Percentiles rank a stretch among this genome's conserved stretches.
phyloP scores from a whole-genome alignment of 2,329 filamentous ascomycete species.

The Pseudopyricularia javanii region DNA sequence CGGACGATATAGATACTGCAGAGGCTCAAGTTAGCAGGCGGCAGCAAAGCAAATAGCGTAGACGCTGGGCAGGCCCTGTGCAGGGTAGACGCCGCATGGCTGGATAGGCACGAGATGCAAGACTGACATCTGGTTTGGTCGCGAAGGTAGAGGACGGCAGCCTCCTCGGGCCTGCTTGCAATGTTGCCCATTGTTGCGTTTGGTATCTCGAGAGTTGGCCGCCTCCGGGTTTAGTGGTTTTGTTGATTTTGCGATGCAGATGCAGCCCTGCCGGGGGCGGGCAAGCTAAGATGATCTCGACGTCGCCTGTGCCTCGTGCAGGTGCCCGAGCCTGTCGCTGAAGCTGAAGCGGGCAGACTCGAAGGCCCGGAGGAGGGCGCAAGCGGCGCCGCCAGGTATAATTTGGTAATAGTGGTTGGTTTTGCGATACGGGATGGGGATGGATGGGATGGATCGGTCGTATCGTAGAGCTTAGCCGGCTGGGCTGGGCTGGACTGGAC shows the following conservation, averaged over 20 bases:
- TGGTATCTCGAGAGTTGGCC: background rate
- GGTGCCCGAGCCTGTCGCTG: background rate
- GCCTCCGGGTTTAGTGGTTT: background rate
- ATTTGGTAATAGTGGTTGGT: no score
- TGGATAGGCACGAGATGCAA: slow-evolving; percentile 3
- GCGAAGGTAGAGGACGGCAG: slow-evolving; percentile 66
- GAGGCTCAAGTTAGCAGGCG: background rate
- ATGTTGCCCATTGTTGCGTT: slow-evolving; percentile 72
- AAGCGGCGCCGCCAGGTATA: background rate
- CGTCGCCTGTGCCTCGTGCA: background rate
- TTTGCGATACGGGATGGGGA: no score
- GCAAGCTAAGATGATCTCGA: background rate
- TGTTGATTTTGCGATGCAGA: background rate
- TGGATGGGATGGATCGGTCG: no score
- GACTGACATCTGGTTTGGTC: slow-evolving; percentile 82
- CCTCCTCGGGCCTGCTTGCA: slow-evolving; percentile 79
- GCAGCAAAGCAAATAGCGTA: slow-evolving; percentile 1
- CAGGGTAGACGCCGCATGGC: slow-evolving; percentile 3
- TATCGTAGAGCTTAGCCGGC: background rate
- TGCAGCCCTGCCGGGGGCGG: background rate
- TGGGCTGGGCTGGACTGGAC: background rate
- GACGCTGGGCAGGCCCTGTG: background rate
- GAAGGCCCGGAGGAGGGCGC: background rate
- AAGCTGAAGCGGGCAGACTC: background rate
- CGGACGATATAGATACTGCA: slow-evolving; percentile 74